These are phyloP conservation scores for Echinosphaeria canescens DNA, from an alignment of 2,329 filamentous ascomycete species.

Conservation along the genomic window DNA sequence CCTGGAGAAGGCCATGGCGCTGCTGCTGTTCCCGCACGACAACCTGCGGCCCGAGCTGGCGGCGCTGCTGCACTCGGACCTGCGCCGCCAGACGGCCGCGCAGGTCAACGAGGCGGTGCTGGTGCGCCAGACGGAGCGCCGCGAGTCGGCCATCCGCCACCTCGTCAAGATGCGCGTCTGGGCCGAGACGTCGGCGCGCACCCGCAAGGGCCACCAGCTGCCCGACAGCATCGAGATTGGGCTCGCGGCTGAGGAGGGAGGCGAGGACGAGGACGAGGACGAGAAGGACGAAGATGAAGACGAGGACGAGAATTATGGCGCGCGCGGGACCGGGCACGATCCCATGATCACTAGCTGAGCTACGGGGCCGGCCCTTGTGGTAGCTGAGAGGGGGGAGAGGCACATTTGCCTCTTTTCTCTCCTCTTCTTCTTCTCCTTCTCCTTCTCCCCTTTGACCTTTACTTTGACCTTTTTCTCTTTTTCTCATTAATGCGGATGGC, in stretches of 20 bases:
- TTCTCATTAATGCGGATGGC: too few species aligned
- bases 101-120: conserved; percentile 81
- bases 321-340: conserved; percentile 18
- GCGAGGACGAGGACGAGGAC: conserved; percentile 12
- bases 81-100: conserved; percentile 68
- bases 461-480: too few species aligned
- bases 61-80: conserved; percentile 53
- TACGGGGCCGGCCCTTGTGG: too few species aligned
- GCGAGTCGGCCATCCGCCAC: conserved; percentile 64
- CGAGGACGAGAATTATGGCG: too few species aligned
- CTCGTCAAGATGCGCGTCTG: conserved; percentile 68
- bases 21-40: conserved; percentile 74
- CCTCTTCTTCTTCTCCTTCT: background rate
- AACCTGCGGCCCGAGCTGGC: conserved; percentile 60
- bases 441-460: background rate
- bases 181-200: conserved; percentile 46
- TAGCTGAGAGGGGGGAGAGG: too few species aligned
- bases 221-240: conserved; percentile 18
- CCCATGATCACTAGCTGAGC: conserved; percentile 30
- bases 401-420: background rate
- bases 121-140: conserved; percentile 44
- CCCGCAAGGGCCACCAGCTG: conserved; percentile 16
- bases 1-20: conserved; percentile 78
- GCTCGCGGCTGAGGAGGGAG: conserved; percentile 13
- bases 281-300: conserved; percentile 9